Base-by-base conservation (phyloP, 2,329 filamentous ascomycete genomes). In the Sporothrix protearum region DNA sequence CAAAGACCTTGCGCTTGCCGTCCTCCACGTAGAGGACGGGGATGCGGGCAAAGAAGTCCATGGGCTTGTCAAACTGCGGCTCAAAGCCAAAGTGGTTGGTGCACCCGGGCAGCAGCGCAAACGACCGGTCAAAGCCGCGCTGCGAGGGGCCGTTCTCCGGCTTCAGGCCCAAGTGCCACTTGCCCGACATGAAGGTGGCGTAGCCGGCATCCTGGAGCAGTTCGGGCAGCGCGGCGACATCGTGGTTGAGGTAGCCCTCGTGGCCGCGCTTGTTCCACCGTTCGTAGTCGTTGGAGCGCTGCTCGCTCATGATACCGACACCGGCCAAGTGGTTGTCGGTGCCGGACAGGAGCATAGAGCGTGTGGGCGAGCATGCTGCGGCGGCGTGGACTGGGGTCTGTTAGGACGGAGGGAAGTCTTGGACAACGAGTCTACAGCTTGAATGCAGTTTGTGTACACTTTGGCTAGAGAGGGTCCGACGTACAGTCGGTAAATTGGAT, bases 241-340 rank as follows among this genome's bases (percentile, higher is more conserved):
- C 80, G 73, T 87, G 84, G 71, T 90, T 90, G 45, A 90, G 80
- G 75, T 89, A 90, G 0, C 88, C 88, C 77, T 90, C 88, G 72
- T 90, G 88, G 0, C 88, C 88, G 0, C 87, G 87, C 80, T 51
- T 28, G 45, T 68, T 68, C 45, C 47, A 55, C 5, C 49, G 66
- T 14, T 68, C 64, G 19, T 9, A 68, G 66, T 55, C 66, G 51
- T 42, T 36, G 47, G 33, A 55, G 16, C 66, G 47, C 28, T 36
- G 47, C 9, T 68, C 64, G 42, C 22, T 28, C 64, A 68, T 51
- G 22, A 53, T 28, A 28, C 64, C 64, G 28, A 68, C 25, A 12
- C 64, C 64, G 28, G 64, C 64, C 14, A 68, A 28, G 28, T 68
- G 64, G 64, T 47, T 28, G 28, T 68, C 64, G 12, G 64, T 68